Evolutionary conservation across 2,329 filamentous ascomycete genomes (phyloP), one percentile per base, ranked within the genome.

Genomic region (Fusarium sp.): DNA sequence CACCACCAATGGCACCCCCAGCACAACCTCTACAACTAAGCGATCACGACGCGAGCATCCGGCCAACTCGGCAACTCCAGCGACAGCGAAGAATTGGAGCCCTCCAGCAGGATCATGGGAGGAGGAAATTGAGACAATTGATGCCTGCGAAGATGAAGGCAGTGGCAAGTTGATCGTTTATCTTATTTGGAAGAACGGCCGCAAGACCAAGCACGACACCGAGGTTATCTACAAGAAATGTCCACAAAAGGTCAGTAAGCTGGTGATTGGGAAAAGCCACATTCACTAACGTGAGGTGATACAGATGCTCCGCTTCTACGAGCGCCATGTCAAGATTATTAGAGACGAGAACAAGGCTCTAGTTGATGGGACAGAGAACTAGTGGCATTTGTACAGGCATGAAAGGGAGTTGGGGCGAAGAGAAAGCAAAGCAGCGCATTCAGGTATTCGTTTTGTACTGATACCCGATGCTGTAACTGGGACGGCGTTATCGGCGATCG

Each of bases 31-130:
- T 15, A 71, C 65, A 4, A 54, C 68, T 27, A 90, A 90, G 75
- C 83, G 86, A 46, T 76, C 82, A 18, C 83, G 83, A 63, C 85
- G 82, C 70, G 84, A 85, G 54, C 85, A 91, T 71, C 88, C 88
- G 0, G 79, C 76, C 5, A 83, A 85, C 4, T 77, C 83, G 18
- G 85, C 86, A 13, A 84, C 88, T 0, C 86, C 89, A 0, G 81
- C 81, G 3, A 83, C 83, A 33, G 79, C 78, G 5, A 83, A 82
- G 60, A 81, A 81, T 59, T 94, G 92, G 88, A 88, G 87, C 62
- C 91, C 92, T 4, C 93, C 93, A 1, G 85, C 87, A 4, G 93
- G 93, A 12, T 91, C 87, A 36, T 96, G 93, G 93, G 93, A 96
- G 73, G 89, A 94, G 15, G 86, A 93, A 5, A 89, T 95, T 29